These are phyloP conservation scores for Penicillium verhagenii DNA, from an alignment of 495 filamentous ascomycete genomes.

Conservation along the genomic window DNA sequence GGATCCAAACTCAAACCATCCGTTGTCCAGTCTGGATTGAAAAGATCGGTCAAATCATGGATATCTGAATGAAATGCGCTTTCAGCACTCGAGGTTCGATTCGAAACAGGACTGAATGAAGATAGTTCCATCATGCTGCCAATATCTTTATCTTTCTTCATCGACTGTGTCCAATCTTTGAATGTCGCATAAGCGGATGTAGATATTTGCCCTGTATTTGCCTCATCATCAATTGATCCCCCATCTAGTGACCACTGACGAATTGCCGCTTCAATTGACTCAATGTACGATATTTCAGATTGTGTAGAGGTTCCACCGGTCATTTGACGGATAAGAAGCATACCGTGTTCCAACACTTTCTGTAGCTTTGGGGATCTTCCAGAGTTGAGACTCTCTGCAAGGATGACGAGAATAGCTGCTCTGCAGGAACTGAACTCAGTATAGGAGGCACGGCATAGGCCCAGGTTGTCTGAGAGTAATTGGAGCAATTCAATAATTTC, in stretches of 20 bases:
- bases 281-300: constrained; percentile 23
- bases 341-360: constrained; percentile 13
- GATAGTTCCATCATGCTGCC: constrained; percentile 10
- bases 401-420: constrained; percentile 48
- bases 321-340: constrained; percentile 22
- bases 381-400: constrained; percentile 41
- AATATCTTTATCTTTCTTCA: constrained; percentile 15
- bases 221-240: background rate
- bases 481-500: constrained; percentile 43
- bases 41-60: constrained; percentile 8
- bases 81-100: constrained; percentile 7
- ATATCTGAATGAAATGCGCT: constrained; percentile 1
- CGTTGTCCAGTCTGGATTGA: constrained; percentile 13
- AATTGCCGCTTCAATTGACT: constrained; percentile 20
- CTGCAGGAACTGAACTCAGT: constrained; percentile 50
- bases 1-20: constrained; percentile 9
- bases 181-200: constrained; percentile 20
- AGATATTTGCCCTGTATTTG: background rate
- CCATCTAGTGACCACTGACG: constrained; percentile 7
- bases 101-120: constrained; percentile 18
- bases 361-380: constrained; percentile 15
- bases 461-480: constrained; percentile 38
- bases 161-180: constrained; percentile 23
- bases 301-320: constrained; percentile 17
- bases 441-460: constrained; percentile 48